Percentiles rank a stretch among this genome's conserved stretches.
Conservation (phyloP, 202 grass and related monocot genomes). For the Saccharum hybrid region DNA sequence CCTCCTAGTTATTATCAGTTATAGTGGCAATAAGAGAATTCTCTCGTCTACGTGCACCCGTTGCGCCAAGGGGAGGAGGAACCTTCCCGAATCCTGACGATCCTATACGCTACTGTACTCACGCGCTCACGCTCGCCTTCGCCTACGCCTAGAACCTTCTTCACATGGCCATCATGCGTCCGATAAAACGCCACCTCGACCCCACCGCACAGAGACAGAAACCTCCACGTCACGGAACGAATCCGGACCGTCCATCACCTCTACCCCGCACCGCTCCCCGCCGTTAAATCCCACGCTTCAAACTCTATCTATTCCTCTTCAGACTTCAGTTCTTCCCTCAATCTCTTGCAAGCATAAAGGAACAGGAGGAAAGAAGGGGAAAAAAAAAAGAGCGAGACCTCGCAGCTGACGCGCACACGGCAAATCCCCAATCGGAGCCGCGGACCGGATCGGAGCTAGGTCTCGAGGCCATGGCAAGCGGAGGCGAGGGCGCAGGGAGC, state of each 20-base stretch:
- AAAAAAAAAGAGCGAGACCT: background rate
- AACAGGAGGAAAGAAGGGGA: too few relatives aligned
- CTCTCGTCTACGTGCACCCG: too few relatives aligned
- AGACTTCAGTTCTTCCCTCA: background rate
- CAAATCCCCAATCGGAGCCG: conserved; percentile 47
- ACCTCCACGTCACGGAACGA: conserved; percentile 15
- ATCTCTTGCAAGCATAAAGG: background rate
- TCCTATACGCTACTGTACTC: background rate
- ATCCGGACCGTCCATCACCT: conserved; percentile 43
- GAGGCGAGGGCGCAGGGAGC: conserved; percentile 54
- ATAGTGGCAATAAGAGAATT: too few relatives aligned
- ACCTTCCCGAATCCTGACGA: background rate
- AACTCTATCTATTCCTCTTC: background rate
- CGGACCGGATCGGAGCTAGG: conserved; percentile 52
- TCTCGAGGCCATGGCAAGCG: conserved; percentile 50
- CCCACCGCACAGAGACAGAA: conserved; percentile 21
- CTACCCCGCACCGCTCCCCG: conserved; percentile 3
- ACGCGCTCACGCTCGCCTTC: background rate
- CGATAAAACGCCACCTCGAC: background rate
- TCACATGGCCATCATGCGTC: background rate
- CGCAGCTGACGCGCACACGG: conserved; percentile 45
- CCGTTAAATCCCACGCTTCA: conserved; percentile 46
- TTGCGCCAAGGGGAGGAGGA: too few relatives aligned
- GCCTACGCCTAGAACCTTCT: conserved; percentile 45
- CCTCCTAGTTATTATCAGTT: too few relatives aligned